These are phyloP conservation scores for Staphylotrichum longicolle DNA, from an alignment of 495 filamentous ascomycete species.

Conservation along the genomic window DNA sequence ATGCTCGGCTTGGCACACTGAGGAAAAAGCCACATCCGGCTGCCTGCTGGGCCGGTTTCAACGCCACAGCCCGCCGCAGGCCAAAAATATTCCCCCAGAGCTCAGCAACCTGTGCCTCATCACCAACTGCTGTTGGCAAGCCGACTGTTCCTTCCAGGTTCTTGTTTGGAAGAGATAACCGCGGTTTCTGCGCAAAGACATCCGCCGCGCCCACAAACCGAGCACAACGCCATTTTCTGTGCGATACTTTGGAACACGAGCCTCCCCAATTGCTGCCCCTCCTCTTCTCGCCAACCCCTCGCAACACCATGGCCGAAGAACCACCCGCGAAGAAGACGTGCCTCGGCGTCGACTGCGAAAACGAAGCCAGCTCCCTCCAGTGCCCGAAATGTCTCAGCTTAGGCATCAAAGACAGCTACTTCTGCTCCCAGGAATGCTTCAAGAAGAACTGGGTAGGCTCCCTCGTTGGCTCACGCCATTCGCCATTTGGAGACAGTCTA, in stretches of 20 bases:
- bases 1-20: background rate
- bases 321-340: conserved; percentile 65
- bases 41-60: background rate
- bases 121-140: background rate
- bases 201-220: no score
- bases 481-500: background rate
- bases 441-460: conserved; percentile 90
- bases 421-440: conserved; percentile 98
- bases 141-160: background rate
- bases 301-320: conserved; percentile 45
- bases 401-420: conserved; percentile 83
- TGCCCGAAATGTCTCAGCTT: conserved; percentile 92
- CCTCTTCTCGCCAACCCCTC: background rate
- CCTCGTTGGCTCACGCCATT: background rate
- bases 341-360: conserved; percentile 73
- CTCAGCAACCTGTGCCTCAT: background rate
- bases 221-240: background rate
- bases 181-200: no score
- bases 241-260: background rate
- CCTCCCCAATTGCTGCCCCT: background rate
- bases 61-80: conserved; percentile 3
- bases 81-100: conserved; percentile 11
- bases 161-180: no score
- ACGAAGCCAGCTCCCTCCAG: conserved; percentile 79
- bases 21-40: background rate